Evolutionary conservation across 176 grass and related monocot genomes (phyloP).

Genomic region (Lolium perenne): DNA sequence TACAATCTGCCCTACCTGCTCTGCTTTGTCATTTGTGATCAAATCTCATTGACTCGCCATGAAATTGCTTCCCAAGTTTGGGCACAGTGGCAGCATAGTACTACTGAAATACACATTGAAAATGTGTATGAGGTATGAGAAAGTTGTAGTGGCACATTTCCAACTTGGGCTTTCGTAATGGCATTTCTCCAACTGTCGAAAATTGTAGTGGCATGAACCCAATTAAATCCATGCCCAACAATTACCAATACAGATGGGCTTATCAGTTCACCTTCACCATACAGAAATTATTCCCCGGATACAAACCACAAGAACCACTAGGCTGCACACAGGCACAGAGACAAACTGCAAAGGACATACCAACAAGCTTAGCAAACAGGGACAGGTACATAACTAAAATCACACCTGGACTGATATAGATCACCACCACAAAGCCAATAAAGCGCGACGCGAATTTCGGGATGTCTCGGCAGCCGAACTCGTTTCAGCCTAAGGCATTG

Average conservation of each 20-base stretch:
- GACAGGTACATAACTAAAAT: background rate
- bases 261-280: background rate
- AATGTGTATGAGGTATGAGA: too few species aligned
- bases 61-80: background rate
- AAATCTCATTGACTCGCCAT: background rate
- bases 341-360: background rate
- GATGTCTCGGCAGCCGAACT: background rate
- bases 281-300: background rate
- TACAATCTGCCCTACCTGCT: background rate
- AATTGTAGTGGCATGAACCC: background rate
- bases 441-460: background rate
- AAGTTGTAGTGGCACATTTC: too few species aligned
- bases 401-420: background rate
- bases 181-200: too few species aligned
- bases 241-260: background rate
- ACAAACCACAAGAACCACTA: background rate
- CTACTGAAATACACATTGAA: background rate
- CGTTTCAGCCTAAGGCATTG: background rate
- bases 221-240: background rate
- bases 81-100: background rate
- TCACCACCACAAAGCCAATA: background rate
- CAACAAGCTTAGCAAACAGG: background rate
- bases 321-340: background rate
- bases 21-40: background rate
- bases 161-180: too few species aligned